Evolutionary conservation across 139 green algal genomes (phyloP).

Genomic region (Chlamydomonas applanata): DNA sequence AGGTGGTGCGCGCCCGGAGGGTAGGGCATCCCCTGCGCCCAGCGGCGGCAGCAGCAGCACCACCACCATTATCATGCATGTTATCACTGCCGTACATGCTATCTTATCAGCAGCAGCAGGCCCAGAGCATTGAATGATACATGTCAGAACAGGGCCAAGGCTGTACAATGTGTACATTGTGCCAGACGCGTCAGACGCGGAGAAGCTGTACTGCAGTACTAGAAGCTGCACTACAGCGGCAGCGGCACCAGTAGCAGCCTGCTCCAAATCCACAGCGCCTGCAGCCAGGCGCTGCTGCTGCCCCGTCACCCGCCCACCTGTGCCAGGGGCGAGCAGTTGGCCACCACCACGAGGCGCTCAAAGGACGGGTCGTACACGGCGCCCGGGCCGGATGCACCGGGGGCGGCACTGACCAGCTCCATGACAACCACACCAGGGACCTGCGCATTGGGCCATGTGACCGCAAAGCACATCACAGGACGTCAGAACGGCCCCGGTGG

Average conservation of each 20-base stretch:
- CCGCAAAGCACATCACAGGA: background rate
- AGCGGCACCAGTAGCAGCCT: background rate
- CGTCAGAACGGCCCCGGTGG: background rate
- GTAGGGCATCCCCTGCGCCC: constrained; percentile 2
- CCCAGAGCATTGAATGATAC: too few species aligned
- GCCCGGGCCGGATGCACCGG: constrained; percentile 6
- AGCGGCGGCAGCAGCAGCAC: background rate
- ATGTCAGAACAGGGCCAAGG: too few species aligned
- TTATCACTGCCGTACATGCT: background rate
- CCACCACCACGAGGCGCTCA: constrained; percentile 45
- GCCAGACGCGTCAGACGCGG: too few species aligned
- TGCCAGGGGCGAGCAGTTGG: constrained; percentile 46
- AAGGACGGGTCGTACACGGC: constrained; percentile 39
- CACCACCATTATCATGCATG: background rate
- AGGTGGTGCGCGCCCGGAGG: background rate
- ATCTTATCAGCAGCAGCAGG: too few species aligned
- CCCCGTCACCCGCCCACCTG: background rate
- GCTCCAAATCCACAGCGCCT: background rate
- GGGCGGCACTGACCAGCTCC: constrained; percentile 47
- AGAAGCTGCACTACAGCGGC: background rate
- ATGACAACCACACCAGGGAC: constrained; percentile 67
- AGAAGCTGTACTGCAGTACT: background rate
- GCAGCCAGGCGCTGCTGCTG: background rate
- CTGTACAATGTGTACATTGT: too few species aligned
- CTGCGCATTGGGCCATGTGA: constrained; percentile 15